These are phyloP conservation scores for Hortaea sp. DNA, from an alignment of 2,329 filamentous ascomycete species.

Conservation along the genomic window DNA sequence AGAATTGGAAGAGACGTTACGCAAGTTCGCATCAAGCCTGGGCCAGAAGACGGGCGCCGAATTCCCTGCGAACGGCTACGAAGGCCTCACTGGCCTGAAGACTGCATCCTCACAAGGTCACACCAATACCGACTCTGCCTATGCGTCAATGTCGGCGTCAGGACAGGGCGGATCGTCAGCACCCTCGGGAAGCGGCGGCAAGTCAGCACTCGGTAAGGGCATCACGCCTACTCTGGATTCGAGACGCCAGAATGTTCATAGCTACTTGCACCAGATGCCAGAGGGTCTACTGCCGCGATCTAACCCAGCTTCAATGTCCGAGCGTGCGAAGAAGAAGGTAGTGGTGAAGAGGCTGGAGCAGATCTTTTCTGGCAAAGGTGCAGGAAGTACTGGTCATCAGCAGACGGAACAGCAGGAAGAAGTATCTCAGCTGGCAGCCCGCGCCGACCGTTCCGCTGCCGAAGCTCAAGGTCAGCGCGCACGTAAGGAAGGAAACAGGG, in stretches of 20 bases:
- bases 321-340: slow-evolving; percentile 65
- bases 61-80: slow-evolving; percentile 18
- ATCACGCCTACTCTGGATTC: slow-evolving; percentile 19
- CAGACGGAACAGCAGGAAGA: slow-evolving; percentile 48
- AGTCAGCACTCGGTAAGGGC: slow-evolving; percentile 8
- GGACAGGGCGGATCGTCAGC: slow-evolving; percentile 36
- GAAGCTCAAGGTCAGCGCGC: slow-evolving; percentile 30
- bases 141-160: slow-evolving; percentile 50
- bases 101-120: slow-evolving; percentile 49
- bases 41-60: slow-evolving; percentile 36
- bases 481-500: slow-evolving; percentile 33
- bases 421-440: slow-evolving; percentile 45
- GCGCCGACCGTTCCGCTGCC: slow-evolving; percentile 32
- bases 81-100: slow-evolving; percentile 38
- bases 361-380: slow-evolving; percentile 64
- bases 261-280: slow-evolving; percentile 63
- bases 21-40: slow-evolving; percentile 58
- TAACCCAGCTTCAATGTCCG: slow-evolving; percentile 46
- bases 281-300: slow-evolving; percentile 55
- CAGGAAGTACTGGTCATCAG: slow-evolving; percentile 32
- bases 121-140: slow-evolving; percentile 44
- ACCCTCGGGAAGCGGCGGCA: slow-evolving; percentile 24
- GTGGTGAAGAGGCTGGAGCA: slow-evolving; percentile 70
- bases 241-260: slow-evolving; percentile 53
- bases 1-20: slow-evolving; percentile 63